A percentile compares a stretch with the other conserved stretches of the same genome.
phyloP scores from a whole-genome alignment of 139 green algal species.

The Deuterostichococcus epilithicus region DNA sequence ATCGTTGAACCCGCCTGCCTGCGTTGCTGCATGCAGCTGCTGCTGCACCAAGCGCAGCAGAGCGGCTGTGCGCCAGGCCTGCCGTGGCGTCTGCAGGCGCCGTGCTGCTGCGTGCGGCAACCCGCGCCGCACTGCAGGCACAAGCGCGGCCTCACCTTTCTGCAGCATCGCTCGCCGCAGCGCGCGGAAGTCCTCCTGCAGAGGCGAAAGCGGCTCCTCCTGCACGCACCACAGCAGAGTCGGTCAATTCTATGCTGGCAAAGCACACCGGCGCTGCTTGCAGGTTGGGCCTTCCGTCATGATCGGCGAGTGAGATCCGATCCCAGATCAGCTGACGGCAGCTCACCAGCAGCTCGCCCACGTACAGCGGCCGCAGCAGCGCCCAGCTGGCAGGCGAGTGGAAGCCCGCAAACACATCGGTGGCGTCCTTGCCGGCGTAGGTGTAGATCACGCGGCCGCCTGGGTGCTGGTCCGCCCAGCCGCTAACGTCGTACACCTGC shows the following conservation, averaged over 20 bases:
- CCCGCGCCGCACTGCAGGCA: no score
- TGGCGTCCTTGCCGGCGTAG: constrained; percentile 59
- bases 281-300: background rate
- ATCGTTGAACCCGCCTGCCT: no score
- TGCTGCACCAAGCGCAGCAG: no score
- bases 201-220: constrained; percentile 5
- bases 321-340: no score
- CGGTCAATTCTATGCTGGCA: no score
- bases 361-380: constrained; percentile 36
- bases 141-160: no score
- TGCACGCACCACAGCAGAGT: background rate
- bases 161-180: constrained; percentile 39
- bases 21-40: no score
- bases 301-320: no score
- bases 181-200: constrained; percentile 54
- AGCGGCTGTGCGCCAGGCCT: no score
- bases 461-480: constrained; percentile 46
- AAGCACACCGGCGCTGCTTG: background rate
- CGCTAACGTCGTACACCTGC: constrained; percentile 66
- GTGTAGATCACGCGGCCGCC: constrained; percentile 56
- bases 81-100: no score
- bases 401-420: constrained; percentile 61
- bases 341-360: constrained; percentile 48
- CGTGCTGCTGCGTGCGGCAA: no score
- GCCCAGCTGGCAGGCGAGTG: constrained; percentile 41